Evolutionary conservation across 192 early-diverging fungal genomes (phyloP).

Genomic region (Gaertneriomyces sp.): DNA sequence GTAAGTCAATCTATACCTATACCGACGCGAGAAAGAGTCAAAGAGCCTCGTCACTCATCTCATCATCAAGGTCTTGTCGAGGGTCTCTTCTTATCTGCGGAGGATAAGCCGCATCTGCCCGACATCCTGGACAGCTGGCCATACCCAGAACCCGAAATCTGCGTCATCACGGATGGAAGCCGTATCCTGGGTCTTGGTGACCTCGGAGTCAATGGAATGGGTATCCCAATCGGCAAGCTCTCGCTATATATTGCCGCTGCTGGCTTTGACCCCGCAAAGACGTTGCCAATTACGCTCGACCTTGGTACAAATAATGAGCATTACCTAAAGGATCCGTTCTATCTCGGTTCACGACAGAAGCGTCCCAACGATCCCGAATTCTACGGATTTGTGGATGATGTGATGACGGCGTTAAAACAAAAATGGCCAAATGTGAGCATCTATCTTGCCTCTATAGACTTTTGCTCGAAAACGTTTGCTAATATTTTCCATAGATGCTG

Average conservation of each 20-base stretch:
- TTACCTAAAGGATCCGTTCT: slow-evolving; percentile 81
- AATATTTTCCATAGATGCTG: slow-evolving; percentile 36
- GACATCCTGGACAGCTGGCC: slow-evolving; percentile 78
- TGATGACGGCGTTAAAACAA: slow-evolving; percentile 63
- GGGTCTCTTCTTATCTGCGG: slow-evolving; percentile 83
- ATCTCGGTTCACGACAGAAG: slow-evolving; percentile 75
- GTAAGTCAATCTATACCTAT: background rate
- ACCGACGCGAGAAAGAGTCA: background rate
- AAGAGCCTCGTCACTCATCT: slow-evolving; percentile 70
- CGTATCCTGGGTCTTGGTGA: slow-evolving; percentile 94
- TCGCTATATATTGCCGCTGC: slow-evolving; percentile 69
- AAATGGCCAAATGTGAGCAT: slow-evolving; percentile 65
- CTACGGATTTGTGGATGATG: slow-evolving; percentile 78
- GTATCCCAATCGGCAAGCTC: slow-evolving; percentile 93
- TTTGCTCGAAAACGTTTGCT: background rate
- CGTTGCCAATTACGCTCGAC: slow-evolving; percentile 89
- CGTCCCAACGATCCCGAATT: slow-evolving; percentile 61
- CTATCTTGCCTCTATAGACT: background rate
- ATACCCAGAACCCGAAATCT: slow-evolving; percentile 67
- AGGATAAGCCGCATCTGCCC: slow-evolving; percentile 69
- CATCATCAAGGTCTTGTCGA: slow-evolving; percentile 72
- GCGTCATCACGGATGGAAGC: slow-evolving; percentile 94
- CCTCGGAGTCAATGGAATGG: slow-evolving; percentile 88
- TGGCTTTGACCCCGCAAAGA: slow-evolving; percentile 80
- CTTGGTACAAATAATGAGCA: slow-evolving; percentile 85